Percentiles rank a stretch among this genome's conserved stretches.
Conservation (phyloP, 768 basidiomycete species). For the Filobasidium wieringae region DNA sequence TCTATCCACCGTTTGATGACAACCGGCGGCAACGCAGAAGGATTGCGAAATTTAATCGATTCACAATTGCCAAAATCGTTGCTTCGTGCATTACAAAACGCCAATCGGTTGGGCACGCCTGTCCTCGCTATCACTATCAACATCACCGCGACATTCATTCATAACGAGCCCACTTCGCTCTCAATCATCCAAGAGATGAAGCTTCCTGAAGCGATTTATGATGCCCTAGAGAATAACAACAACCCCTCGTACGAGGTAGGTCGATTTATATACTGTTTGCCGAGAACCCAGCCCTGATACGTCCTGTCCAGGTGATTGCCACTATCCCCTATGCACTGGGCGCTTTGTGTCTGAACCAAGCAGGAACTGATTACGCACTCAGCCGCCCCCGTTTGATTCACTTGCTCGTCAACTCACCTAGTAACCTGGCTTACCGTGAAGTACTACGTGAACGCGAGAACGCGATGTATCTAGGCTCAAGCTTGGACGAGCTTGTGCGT, state of each 20-base stretch:
- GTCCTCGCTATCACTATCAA: constrained; percentile 71
- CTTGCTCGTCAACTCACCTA: constrained; percentile 71
- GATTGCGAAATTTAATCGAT: constrained; percentile 86
- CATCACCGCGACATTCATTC: constrained; percentile 90
- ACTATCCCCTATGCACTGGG: constrained; percentile 91
- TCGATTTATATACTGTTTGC: constrained; percentile 35
- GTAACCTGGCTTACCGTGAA: constrained; percentile 58
- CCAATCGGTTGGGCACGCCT: constrained; percentile 71
- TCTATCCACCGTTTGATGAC: constrained; percentile 98
- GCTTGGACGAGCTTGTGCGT: constrained; percentile 87
- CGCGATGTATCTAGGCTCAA: constrained; percentile 71
- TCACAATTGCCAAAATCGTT: constrained; percentile 69
- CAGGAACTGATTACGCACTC: constrained; percentile 68
- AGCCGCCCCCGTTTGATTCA: constrained; percentile 71
- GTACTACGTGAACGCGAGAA: constrained; percentile 86
- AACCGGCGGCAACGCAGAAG: constrained; percentile 75
- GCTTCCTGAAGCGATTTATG: constrained; percentile 79
- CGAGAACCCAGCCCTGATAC: background rate
- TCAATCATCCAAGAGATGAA: constrained; percentile 82
- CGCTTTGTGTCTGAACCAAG: constrained; percentile 85
- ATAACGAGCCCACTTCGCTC: constrained; percentile 95
- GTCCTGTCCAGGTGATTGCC: constrained; percentile 58
- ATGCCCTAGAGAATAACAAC: constrained; percentile 66
- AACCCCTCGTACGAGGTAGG: constrained; percentile 71
- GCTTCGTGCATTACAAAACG: constrained; percentile 74